Evolutionary conservation across 2,329 filamentous ascomycete genomes (phyloP).

Genomic region (Ascochyta lentis): DNA sequence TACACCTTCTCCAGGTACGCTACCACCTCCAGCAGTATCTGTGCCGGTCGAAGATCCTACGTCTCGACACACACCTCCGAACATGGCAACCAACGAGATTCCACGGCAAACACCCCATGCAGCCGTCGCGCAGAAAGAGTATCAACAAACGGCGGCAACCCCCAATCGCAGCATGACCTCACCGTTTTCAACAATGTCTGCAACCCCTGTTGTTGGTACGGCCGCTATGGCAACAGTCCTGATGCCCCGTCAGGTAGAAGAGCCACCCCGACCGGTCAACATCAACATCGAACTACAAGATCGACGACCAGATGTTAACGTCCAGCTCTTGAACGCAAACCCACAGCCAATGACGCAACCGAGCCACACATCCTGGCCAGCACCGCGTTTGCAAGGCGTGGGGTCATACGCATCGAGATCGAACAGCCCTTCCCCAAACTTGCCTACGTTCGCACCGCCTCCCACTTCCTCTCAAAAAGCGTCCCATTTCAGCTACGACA

Average conservation of each 20-base stretch:
- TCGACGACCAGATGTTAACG: conserved; percentile 24
- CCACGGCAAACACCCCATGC: conserved; percentile 1
- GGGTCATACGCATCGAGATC: conserved; percentile 16
- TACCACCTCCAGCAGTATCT: conserved; percentile 6
- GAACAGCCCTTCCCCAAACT: conserved; percentile 23
- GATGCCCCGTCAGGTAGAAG: conserved; percentile 40
- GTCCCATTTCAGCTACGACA: conserved; percentile 36
- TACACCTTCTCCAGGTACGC: conserved; percentile 14
- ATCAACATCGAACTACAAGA: conserved; percentile 44
- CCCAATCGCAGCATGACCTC: conserved; percentile 29
- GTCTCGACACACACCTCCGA: conserved; percentile 4
- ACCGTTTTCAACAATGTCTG: conserved; percentile 38
- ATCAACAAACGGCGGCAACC: conserved; percentile 21
- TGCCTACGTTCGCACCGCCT: conserved; percentile 43
- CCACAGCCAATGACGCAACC: conserved; percentile 25
- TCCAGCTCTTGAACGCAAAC: conserved; percentile 24
- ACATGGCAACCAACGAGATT: conserved; percentile 2
- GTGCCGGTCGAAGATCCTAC: neutral
- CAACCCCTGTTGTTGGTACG: conserved; percentile 42
- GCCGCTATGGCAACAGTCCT: conserved; percentile 43
- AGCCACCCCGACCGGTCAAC: conserved; percentile 34
- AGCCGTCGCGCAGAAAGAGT: conserved; percentile 2
- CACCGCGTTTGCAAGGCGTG: conserved; percentile 19
- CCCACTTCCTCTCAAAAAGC: conserved; percentile 34
- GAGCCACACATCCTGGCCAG: conserved; percentile 26